Conservation (phyloP, 163 green algal species). For the Trebouxiophyceae sp. region DNA sequence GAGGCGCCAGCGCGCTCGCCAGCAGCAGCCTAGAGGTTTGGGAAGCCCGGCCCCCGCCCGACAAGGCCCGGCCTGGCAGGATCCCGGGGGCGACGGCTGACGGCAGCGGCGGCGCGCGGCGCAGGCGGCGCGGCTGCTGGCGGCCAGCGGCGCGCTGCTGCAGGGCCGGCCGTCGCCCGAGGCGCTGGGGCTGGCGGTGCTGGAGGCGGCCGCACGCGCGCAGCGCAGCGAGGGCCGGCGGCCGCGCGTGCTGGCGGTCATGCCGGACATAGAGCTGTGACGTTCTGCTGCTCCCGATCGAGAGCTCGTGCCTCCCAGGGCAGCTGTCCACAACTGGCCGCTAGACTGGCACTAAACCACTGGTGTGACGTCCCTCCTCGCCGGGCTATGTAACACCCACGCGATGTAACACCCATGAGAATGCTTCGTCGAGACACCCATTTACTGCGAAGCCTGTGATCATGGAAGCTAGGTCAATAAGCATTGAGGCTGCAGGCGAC, state of each 20-base stretch:
- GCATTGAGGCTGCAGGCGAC: too few species aligned
- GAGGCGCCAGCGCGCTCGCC: conserved; percentile 4
- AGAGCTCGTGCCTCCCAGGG: too few species aligned
- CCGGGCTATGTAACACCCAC: too few species aligned
- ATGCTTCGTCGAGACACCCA: too few species aligned
- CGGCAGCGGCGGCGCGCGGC: neutral
- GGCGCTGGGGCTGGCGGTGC: neutral
- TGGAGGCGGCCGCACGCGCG: neutral
- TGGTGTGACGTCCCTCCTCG: too few species aligned
- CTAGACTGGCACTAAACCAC: too few species aligned
- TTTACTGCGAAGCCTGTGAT: too few species aligned
- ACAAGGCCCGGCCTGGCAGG: neutral
- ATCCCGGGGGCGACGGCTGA: neutral
- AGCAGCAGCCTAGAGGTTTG: neutral
- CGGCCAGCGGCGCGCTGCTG: neutral
- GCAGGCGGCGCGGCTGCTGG: neutral
- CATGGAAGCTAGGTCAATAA: too few species aligned
- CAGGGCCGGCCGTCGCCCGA: neutral
- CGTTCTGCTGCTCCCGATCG: too few species aligned
- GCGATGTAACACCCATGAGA: too few species aligned
- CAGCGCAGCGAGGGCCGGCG: neutral
- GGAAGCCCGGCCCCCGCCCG: neutral
- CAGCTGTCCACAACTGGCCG: too few species aligned
- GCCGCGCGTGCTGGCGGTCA: conserved; percentile 10
- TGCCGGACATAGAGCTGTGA: conserved; percentile 21